Evolutionary conservation across 2,329 filamentous ascomycete genomes (phyloP).

Genomic region (Xylaria polymorpha): DNA sequence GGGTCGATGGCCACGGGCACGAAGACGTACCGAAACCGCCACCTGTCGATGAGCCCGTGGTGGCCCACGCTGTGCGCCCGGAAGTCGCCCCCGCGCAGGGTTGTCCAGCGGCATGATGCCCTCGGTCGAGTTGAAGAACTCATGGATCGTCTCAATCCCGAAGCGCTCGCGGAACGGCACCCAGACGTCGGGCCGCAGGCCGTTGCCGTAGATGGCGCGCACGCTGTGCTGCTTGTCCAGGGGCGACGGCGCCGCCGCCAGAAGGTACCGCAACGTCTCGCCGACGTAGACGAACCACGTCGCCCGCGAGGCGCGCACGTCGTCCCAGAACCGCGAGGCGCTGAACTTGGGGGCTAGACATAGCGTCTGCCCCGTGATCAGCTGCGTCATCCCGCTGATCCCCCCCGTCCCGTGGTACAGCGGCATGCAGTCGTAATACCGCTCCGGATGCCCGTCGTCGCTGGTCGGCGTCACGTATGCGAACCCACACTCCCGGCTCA

Average conservation of each 20-base stretch:
- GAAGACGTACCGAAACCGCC: conserved; percentile 63
- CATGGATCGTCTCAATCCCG: conserved; percentile 69
- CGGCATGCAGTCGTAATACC: conserved; percentile 82
- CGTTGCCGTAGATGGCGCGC: conserved; percentile 72
- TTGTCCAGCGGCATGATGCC: conserved; percentile 74
- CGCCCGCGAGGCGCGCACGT: conserved; percentile 73
- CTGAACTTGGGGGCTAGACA: conserved; percentile 76
- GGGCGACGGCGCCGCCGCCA: conserved; percentile 73
- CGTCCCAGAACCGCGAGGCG: conserved; percentile 76
- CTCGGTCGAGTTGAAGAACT: conserved; percentile 85
- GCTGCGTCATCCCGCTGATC: conserved; percentile 65
- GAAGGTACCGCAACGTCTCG: conserved; percentile 79
- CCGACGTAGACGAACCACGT: conserved; percentile 83
- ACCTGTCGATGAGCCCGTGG: conserved; percentile 72
- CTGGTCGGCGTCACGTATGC: conserved; percentile 47
- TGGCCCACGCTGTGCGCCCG: conserved; percentile 74
- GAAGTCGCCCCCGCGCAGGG: conserved; percentile 70
- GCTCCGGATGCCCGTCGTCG: conserved; percentile 56
- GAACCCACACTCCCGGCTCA: conserved; percentile 49
- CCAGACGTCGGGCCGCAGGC: conserved; percentile 77
- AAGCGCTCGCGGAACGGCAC: conserved; percentile 72
- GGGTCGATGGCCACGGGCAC: conserved; percentile 77
- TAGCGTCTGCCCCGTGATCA: conserved; percentile 65
- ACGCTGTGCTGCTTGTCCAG: conserved; percentile 70
- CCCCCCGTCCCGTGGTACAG: conserved; percentile 81